These are phyloP conservation scores for Fusarium temperatum DNA, from an alignment of 2,329 filamentous ascomycete species.

Conservation along the genomic window DNA sequence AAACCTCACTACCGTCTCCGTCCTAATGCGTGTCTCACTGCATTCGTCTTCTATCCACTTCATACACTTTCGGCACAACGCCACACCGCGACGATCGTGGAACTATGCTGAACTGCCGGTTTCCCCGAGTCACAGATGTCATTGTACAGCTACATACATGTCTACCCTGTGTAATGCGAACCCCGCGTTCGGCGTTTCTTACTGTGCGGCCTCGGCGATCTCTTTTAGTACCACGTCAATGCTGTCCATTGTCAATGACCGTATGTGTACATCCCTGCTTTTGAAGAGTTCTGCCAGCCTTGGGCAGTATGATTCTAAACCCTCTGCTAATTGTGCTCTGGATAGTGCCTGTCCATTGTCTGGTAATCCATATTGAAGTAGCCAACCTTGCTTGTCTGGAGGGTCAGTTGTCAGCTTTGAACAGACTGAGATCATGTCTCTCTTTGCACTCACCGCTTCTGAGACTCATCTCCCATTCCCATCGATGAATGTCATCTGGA, in stretches of 20 bases:
- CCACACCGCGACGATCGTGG: background rate
- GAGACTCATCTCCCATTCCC: slow-evolving; percentile 25
- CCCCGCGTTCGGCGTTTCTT: background rate
- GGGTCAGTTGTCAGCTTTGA: background rate
- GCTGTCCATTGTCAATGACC: slow-evolving; percentile 11
- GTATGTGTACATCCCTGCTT: slow-evolving; percentile 1
- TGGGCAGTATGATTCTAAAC: background rate
- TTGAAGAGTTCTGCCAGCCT: slow-evolving; percentile 1
- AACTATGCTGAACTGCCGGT: background rate
- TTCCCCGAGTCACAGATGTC: background rate
- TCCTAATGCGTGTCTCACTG: slow-evolving; percentile 1
- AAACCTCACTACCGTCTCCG: background rate
- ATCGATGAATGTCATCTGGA: slow-evolving; percentile 15
- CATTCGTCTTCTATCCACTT: background rate
- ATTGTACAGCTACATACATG: background rate
- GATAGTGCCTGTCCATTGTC: background rate
- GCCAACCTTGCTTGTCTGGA: slow-evolving; percentile 18
- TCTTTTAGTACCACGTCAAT: slow-evolving; percentile 12
- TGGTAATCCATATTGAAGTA: slow-evolving; percentile 11
- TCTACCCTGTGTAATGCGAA: background rate
- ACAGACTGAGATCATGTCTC: background rate
- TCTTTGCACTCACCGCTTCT: background rate
- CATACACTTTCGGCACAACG: background rate
- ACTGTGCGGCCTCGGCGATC: slow-evolving; percentile 3
- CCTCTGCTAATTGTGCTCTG: background rate